Evolutionary conservation across 257 asterid genomes (phyloP), one percentile per base, ranked within the genome.

Genomic region (Verbascum thapsus): DNA sequence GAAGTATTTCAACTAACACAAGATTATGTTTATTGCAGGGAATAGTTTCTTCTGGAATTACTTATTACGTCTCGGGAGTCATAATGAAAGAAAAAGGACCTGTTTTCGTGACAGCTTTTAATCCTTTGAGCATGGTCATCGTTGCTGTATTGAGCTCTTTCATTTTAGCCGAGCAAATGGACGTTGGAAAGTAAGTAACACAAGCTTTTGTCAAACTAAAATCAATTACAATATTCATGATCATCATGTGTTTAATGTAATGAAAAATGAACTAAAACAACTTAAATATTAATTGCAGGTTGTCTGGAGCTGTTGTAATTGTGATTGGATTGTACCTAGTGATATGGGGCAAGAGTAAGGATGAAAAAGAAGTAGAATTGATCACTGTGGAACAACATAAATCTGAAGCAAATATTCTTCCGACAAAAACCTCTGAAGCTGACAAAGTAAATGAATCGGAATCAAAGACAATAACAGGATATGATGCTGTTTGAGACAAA

Each of bases 31-130:
- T 19, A 34, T 19, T 60, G 70, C 82, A 89, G 97, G 88, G 88
- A 60, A 22, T 81, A 39, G 49, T 84, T 3, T 35, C 76, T 3
- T 84, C 86, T 2, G 91, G 88, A 32, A 57, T 81, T 3, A 56
- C 74, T 26, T 81, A 72, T 34, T 81, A 81, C 19, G 26, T 84
- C 4, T 63, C 81, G 1, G 91, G 88, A 55, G 42, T 71, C 1
- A 58, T 81, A 43, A 79, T 81, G 78, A 82, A 78, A 59, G 78
- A 78, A 8, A 76, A 80, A 11, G 92, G 89, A 2, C 92, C 89
- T 1, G 86, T 85, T 64, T 82, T 85, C 16, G 78, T 78, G 34
- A 80, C 94, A 1, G 76, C 87, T 3, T 85, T 82, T 38, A 66
- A 47, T 26, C 94, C 94, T 66, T 10, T 80, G 10, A 80, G 56